Evolutionary conservation across 192 early-diverging fungal genomes (phyloP).

Genomic region (Geosiphon pyriformis): DNA sequence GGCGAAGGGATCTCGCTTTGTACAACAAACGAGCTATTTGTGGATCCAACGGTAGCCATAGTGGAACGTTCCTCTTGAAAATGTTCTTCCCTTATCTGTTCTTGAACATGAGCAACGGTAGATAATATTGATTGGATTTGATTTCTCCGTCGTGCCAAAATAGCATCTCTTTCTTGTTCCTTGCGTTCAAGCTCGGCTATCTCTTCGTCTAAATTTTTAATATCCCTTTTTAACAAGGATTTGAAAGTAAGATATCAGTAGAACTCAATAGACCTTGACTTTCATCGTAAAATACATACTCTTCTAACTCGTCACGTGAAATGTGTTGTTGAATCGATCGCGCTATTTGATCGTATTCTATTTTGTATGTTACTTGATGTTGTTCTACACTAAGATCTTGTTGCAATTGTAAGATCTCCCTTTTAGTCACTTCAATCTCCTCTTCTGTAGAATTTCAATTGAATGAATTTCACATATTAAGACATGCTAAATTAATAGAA

Average conservation of each 20-base stretch:
- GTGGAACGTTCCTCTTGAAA: background rate
- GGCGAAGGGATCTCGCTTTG: background rate
- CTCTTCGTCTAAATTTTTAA: background rate
- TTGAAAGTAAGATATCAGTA: background rate
- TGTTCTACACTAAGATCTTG: constrained; percentile 40
- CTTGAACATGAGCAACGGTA: constrained; percentile 1
- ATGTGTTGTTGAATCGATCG: constrained; percentile 39
- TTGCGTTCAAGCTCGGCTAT: background rate
- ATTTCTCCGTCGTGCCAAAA: background rate
- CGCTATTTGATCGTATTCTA: constrained; percentile 54
- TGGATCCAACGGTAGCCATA: background rate
- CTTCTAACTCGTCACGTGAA: constrained; percentile 25
- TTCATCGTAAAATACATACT: constrained; percentile 23
- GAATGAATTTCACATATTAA: background rate
- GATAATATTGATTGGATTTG: background rate
- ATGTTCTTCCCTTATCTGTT: background rate
- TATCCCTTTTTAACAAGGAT: background rate
- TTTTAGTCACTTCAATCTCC: constrained; percentile 31
- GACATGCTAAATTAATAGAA: background rate
- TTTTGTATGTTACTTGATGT: constrained; percentile 37
- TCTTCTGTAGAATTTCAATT: constrained; percentile 17
- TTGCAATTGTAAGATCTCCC: constrained; percentile 42
- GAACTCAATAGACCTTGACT: background rate
- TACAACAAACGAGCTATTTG: background rate
- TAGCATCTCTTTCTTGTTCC: background rate